A percentile compares a stretch with the other conserved stretches of the same genome.
These are phyloP conservation scores for Coniochaeta sp. DNA, from an alignment of 2,329 filamentous ascomycete genomes.

Conservation along the genomic window DNA sequence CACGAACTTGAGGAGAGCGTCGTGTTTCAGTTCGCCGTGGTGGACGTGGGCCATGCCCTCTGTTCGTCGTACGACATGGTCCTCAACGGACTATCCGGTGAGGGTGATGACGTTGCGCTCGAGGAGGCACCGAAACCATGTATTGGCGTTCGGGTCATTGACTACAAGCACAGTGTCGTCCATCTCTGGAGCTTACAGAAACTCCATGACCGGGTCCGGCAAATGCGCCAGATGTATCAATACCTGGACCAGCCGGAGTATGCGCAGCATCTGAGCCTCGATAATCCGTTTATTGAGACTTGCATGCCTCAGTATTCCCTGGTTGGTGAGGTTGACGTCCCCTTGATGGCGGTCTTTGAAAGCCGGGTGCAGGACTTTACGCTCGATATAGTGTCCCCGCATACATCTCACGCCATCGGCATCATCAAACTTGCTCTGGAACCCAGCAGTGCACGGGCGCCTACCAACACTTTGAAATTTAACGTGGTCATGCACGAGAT, in stretches of 20 bases:
- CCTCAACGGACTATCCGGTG: conserved; percentile 78
- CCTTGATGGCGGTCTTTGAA: conserved; percentile 87
- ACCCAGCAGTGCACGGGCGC: conserved; percentile 86
- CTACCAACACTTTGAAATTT: conserved; percentile 89
- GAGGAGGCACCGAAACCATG: conserved; percentile 82
- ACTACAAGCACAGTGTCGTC: conserved; percentile 79
- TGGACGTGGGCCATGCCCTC: conserved; percentile 80
- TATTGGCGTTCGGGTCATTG: conserved; percentile 80
- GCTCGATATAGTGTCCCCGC: conserved; percentile 84
- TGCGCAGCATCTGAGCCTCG: conserved; percentile 82
- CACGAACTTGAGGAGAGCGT: conserved; percentile 90
- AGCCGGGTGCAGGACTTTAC: conserved; percentile 90
- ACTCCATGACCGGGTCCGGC: conserved; percentile 73
- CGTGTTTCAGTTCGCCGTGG: conserved; percentile 88
- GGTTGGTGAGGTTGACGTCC: conserved; percentile 87
- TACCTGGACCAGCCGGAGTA: conserved; percentile 95
- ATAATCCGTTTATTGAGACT: conserved; percentile 86
- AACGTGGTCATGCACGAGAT: conserved; percentile 98
- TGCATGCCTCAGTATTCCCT: conserved; percentile 91
- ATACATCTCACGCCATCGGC: conserved; percentile 83
- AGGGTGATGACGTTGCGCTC: conserved; percentile 75
- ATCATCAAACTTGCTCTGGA: conserved; percentile 88
- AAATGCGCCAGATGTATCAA: conserved; percentile 96
- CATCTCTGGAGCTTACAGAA: conserved; percentile 95
- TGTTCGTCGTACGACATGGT: conserved; percentile 97